A percentile compares a stretch with the other conserved stretches of the same genome.
Evolutionary conservation across 306 rosid species (phyloP).

Genomic region (Vicia faba): DNA sequence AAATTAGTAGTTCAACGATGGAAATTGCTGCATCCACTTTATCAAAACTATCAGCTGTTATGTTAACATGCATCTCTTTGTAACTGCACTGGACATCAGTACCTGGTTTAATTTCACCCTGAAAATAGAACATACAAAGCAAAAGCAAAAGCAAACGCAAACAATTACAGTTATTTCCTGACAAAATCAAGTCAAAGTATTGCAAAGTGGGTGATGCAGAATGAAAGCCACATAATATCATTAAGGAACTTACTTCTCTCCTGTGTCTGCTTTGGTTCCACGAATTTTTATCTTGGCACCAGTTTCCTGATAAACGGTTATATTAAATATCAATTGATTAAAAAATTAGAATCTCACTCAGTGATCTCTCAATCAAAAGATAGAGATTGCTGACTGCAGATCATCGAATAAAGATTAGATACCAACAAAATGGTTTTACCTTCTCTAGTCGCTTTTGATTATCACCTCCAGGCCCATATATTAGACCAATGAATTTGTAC

Average conservation of each 20-base stretch:
- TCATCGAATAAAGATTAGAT: conserved; percentile 14
- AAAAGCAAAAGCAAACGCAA: conserved; percentile 22
- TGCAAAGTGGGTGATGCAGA: conserved; percentile 22
- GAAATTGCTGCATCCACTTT: conserved; percentile 90
- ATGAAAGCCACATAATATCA: conserved; percentile 19
- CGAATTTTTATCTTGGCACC: conserved; percentile 78
- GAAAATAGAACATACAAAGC: conserved; percentile 32
- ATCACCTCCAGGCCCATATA: conserved; percentile 82
- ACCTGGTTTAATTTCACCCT: conserved; percentile 73
- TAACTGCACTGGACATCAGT: conserved; percentile 53
- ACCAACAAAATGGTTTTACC: conserved; percentile 51
- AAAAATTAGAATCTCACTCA: conserved; percentile 18
- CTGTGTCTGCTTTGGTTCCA: conserved; percentile 66
- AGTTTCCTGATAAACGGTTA: conserved; percentile 67
- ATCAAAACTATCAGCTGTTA: conserved; percentile 89
- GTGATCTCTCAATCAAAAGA: conserved; percentile 31
- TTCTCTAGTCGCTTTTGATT: conserved; percentile 82
- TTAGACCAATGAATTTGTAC: conserved; percentile 70
- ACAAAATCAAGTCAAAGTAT: conserved; percentile 23
- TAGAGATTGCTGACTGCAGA: conserved; percentile 25
- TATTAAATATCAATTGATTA: conserved; percentile 17
- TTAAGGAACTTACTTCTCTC: conserved; percentile 58
- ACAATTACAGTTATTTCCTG: conserved; percentile 9
- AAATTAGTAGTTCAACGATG: conserved; percentile 73
- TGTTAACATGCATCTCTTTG: conserved; percentile 65